Base-by-base conservation (phyloP, 139 green algal species). In the Tetratostichococcus sp. region DNA sequence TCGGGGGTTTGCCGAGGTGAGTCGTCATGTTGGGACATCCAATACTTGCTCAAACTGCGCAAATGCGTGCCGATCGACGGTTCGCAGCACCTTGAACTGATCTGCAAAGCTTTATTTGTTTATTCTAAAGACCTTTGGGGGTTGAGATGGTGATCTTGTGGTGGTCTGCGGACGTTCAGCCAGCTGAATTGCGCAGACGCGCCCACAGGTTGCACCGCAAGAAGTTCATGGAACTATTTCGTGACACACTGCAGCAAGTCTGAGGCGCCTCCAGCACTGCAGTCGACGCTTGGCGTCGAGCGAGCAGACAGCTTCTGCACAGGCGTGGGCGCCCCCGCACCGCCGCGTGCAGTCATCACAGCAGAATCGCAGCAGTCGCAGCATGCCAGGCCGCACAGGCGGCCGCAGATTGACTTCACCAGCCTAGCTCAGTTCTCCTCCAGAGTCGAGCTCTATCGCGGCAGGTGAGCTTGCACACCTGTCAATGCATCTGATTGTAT, bases 371-470 rank as follows among this genome's bases (percentile, higher is more conserved):
- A 25, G 50, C 50, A 62, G 50, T 26, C 50, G 50, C 50, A 62
- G 50, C 50, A 62, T 23, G 11, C 17, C 14, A 62, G 50, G 50
- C 50, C 11, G 50, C 50, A 62, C 14, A 8, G 50, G 50, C 14
- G 50, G 31, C 30, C 35, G 22, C 50, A 62, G 50, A 62, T 80
- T 16, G 50, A 75, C 25, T 90, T 86, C 70, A 77, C 80, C 33
- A 85, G 69, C 72, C 78, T 86, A 25, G 67, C 66, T 16, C 81
- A 89, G 72, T 91, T 88, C 72, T 69, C 71, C 39, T 81, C 86
- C 30, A 71, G 72, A 4, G 78, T 90, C 1, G 88, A 91, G 78
- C 78, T 93, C 0, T 93, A 93, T 77, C 68, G 85, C 1, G 88
- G 88, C 67, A 91, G 86, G 86, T 91, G 43, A 28, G 39, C 11